Base-by-base conservation (phyloP, 257 asterid species). In the Parsonsia alboflavescens region DNA sequence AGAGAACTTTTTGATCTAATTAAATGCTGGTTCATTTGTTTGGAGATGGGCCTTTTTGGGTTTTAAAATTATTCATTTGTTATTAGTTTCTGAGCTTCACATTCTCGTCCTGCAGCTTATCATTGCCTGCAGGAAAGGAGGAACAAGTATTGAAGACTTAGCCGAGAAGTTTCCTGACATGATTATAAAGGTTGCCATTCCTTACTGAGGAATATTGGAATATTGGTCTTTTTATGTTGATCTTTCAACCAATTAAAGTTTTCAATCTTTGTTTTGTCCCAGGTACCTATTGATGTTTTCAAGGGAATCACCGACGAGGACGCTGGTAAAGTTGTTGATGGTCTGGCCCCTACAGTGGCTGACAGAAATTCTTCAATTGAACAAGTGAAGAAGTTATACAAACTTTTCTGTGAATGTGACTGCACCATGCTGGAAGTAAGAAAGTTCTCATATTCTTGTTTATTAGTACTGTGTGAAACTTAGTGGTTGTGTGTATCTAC, bases 321-420 rank as follows among this genome's bases (percentile, higher is more conserved):
- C 87, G 99, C 97, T 28, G 97, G 94, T 68, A 95, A 95, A 88
- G 99, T 95, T 64, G 99, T 95, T 15, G 99, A 95, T 84, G 99
- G 98, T 69, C 86, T 95, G 78, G 83, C 98, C 56, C 99, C 92
- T 56, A 90, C 82, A 74, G 96, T 82, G 79, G 98, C 98, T 39
- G 99, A 95, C 80, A 88, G 96, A 85, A 83, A 83, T 69, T 86
- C 91, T 78, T 88, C 96, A 28, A 90, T 95, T 73, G 97, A 92
- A 81, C 99, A 95, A 90, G 99, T 95, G 90, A 95, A 95, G 88
- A 92, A 92, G 86, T 78, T 95, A 68, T 95, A 95, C 64, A 87
- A 89, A 74, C 99, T 90, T 75, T 95, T 95, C 92, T 90, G 97
- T 85, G 88, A 89, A 86, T 84, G 86, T 75, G 99, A 92, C 85